These are phyloP conservation scores for Candida silvicultrix DNA, from an alignment of 805 yeast genomes.

Conservation along the genomic window DNA sequence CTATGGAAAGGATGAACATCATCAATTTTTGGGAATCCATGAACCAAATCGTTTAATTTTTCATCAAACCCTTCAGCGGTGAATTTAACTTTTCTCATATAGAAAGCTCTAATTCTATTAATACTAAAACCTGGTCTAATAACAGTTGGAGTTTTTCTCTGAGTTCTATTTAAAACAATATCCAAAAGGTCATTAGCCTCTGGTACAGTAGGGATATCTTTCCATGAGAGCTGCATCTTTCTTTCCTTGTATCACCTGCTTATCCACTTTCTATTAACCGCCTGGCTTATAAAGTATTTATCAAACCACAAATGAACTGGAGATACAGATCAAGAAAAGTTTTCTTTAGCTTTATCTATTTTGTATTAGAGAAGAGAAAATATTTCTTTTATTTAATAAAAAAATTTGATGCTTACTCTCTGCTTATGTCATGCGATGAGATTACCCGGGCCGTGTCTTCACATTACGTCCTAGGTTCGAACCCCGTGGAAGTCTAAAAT, in stretches of 20 bases:
- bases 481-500: too few species aligned
- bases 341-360: background rate
- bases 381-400: background rate
- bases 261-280: too few species aligned
- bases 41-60: conserved; percentile 78
- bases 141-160: conserved; percentile 98
- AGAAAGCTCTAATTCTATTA: conserved; percentile 92
- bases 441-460: too few species aligned
- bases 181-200: conserved; percentile 90
- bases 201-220: conserved; percentile 95
- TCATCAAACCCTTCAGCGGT: conserved; percentile 96
- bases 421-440: background rate
- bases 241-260: too few species aligned
- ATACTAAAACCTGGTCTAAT: conserved; percentile 95
- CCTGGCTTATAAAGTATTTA: too few species aligned
- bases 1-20: conserved; percentile 98
- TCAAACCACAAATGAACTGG: too few species aligned
- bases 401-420: background rate
- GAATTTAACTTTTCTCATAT: conserved; percentile 95
- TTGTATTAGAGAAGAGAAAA: background rate
- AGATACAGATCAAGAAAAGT: background rate
- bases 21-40: conserved; percentile 92
- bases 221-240: conserved; percentile 96
- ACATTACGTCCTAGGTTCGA: too few species aligned
- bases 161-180: conserved; percentile 94